A percentile compares a stretch with the other conserved stretches of the same genome.
These are phyloP conservation scores for Aspergillus clavatus DNA, from an alignment of 2,329 filamentous ascomycete species.

Conservation along the genomic window DNA sequence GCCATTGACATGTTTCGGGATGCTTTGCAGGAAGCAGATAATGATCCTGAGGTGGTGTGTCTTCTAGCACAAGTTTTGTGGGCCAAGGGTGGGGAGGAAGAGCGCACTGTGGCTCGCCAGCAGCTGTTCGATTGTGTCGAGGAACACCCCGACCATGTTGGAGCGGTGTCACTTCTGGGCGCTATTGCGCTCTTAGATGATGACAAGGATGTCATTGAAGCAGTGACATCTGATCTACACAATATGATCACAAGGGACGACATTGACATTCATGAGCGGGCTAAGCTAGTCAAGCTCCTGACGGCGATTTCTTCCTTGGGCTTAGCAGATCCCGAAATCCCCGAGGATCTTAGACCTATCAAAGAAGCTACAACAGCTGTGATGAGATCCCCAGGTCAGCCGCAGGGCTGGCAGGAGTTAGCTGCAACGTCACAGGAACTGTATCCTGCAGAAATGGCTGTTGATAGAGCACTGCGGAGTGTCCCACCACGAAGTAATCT, in stretches of 20 bases:
- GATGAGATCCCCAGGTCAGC: conserved; percentile 73
- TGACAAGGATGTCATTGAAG: conserved; percentile 73
- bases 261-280: conserved; percentile 59
- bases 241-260: conserved; percentile 63
- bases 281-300: conserved; percentile 68
- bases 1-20: conserved; percentile 75
- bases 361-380: conserved; percentile 69
- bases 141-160: conserved; percentile 67
- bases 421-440: conserved; percentile 53
- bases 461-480: conserved; percentile 69
- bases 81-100: conserved; percentile 74
- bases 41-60: conserved; percentile 78
- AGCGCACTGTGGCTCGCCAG: conserved; percentile 70
- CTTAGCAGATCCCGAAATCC: conserved; percentile 40
- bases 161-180: conserved; percentile 74
- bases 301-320: conserved; percentile 63
- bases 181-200: conserved; percentile 77
- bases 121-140: conserved; percentile 78
- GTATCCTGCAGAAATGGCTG: conserved; percentile 68
- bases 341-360: conserved; percentile 49
- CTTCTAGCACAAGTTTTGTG: conserved; percentile 87
- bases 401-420: conserved; percentile 76
- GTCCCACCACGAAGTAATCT: conserved; percentile 69
- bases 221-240: conserved; percentile 73
- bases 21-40: conserved; percentile 70